Percentiles rank a stretch among this genome's conserved stretches.
These are phyloP conservation scores for Eucalyptus regnans DNA, from an alignment of 345 rosid species.

Conservation along the genomic window DNA sequence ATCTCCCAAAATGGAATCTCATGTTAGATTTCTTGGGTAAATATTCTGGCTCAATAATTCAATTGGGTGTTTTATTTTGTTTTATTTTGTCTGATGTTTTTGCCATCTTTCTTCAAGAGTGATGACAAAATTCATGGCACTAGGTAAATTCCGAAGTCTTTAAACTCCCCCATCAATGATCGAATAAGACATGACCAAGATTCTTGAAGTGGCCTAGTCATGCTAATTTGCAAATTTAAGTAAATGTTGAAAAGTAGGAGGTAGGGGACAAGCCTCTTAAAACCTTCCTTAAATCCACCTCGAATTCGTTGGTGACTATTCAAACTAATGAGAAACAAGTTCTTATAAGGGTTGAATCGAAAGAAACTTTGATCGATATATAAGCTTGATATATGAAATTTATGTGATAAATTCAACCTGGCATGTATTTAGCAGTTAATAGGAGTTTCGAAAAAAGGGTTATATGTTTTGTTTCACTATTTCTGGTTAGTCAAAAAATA, in stretches of 20 bases:
- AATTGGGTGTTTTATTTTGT: no score
- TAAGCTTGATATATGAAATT: not conserved
- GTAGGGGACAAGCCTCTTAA: not conserved
- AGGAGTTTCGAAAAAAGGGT: rapidly evolving
- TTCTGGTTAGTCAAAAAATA: not conserved
- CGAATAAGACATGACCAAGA: not conserved
- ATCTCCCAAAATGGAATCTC: not conserved
- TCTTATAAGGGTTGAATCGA: not conserved
- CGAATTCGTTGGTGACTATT: not conserved
- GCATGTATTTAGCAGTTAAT: not conserved
- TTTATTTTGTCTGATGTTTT: not conserved
- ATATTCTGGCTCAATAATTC: not conserved
- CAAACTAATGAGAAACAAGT: not conserved
- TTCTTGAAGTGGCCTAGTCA: not conserved
- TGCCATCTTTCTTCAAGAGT: not conserved
- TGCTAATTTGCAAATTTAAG: not conserved
- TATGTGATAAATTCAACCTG: not conserved
- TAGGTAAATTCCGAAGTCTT: not conserved
- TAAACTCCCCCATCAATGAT: not conserved
- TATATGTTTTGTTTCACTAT: not conserved
- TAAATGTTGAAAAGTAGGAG: not conserved
- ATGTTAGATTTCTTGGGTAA: not conserved
- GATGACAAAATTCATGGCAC: not conserved
- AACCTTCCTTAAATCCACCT: not conserved
- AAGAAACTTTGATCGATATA: rapidly evolving